These are phyloP conservation scores for Straminergon stramineum DNA, from an alignment of 225 moss, liverwort and hornwort genomes.

Conservation along the genomic window DNA sequence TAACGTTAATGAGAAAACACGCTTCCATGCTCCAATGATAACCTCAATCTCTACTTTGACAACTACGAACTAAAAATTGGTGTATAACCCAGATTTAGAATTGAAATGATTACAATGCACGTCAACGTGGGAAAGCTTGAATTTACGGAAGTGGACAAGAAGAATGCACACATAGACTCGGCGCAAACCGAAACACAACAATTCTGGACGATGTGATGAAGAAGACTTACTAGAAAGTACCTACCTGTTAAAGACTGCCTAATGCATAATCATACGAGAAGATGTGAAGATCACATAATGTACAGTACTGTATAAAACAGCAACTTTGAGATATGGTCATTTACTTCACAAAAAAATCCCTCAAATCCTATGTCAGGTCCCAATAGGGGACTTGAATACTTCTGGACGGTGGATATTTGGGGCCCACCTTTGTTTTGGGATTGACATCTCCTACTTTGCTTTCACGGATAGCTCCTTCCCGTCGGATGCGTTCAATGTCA, in stretches of 20 bases:
- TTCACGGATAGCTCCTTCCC: slow-evolving; percentile 44
- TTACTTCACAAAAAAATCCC: not conserved
- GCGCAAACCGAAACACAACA: not conserved
- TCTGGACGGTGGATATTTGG: not conserved
- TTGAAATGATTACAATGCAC: not conserved
- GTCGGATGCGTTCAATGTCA: slow-evolving; percentile 40
- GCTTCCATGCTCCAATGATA: not conserved
- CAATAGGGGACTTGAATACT: not conserved
- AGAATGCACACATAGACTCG: not conserved
- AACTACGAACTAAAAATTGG: not conserved
- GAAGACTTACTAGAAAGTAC: not conserved
- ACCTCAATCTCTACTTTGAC: not conserved
- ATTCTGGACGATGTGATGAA: not conserved
- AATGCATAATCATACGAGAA: not conserved
- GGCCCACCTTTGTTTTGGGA: slow-evolving; percentile 5
- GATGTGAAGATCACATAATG: not conserved
- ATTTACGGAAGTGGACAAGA: not conserved
- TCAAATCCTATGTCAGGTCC: not conserved
- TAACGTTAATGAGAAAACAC: not conserved
- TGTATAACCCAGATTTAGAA: not conserved
- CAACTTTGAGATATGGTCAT: not conserved
- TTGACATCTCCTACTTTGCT: slow-evolving; percentile 22
- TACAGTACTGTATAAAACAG: not conserved
- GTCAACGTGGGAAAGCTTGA: not conserved
- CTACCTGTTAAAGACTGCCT: not conserved